These are phyloP conservation scores for Tetrahymena malaccensis DNA, from an alignment of 73 alveolate genomes.

Conservation along the genomic window DNA sequence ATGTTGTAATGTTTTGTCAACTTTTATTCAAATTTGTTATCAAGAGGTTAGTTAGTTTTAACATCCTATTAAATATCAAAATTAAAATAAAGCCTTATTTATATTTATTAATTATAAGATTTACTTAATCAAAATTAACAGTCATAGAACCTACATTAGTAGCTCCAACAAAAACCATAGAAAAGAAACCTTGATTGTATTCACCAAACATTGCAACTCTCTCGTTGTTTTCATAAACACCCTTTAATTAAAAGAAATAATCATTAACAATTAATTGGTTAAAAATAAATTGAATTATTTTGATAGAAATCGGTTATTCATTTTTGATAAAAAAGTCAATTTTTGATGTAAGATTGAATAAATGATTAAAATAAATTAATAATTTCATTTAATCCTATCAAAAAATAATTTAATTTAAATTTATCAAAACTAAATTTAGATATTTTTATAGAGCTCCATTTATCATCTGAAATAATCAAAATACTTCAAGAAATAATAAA, in stretches of 20 bases:
- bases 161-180: constrained; percentile 46
- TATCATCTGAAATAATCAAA: too few species aligned
- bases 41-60: neutral
- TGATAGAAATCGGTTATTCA: neutral
- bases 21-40: neutral
- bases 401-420: too few species aligned
- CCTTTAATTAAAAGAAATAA: neutral
- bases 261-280: neutral
- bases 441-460: too few species aligned
- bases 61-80: neutral
- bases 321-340: too few species aligned
- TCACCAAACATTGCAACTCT: constrained; percentile 48
- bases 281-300: neutral
- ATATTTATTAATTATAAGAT: neutral
- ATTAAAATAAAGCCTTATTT: neutral
- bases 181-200: constrained; percentile 42
- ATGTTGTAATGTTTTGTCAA: neutral
- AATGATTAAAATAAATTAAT: too few species aligned
- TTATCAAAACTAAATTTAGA: too few species aligned
- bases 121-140: constrained; percentile 40
- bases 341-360: too few species aligned
- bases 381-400: too few species aligned
- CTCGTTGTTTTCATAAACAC: constrained; percentile 46
- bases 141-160: constrained; percentile 56
- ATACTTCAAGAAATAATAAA: too few species aligned